phyloP scores from a whole-genome alignment of 2,329 filamentous ascomycete genomes.

The Talaromyces marneffei region DNA sequence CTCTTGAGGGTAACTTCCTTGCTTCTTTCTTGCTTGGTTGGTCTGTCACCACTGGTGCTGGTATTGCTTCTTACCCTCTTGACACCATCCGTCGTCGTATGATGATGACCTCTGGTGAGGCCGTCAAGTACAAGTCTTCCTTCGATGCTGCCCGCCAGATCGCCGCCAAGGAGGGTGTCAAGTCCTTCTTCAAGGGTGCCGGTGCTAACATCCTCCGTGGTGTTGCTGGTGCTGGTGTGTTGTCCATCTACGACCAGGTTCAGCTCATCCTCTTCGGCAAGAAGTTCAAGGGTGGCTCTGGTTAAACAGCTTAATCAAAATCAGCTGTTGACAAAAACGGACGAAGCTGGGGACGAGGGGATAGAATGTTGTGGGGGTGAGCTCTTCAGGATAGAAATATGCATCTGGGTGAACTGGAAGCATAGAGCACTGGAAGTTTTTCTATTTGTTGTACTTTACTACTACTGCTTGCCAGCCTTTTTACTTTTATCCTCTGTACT shows the following conservation, averaged over 20 bases:
- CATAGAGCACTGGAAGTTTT: conserved; percentile 41
- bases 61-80: conserved; percentile 99
- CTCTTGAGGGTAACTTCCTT: conserved; percentile 96
- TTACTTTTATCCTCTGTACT: conserved; percentile 20
- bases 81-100: conserved; percentile 99
- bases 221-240: conserved; percentile 99
- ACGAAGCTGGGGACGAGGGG: conserved; percentile 15
- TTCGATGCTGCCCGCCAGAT: conserved; percentile 95
- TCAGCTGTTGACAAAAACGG: conserved; percentile 11
- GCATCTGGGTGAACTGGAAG: conserved; percentile 39
- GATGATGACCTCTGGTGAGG: conserved; percentile 98
- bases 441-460: conserved; percentile 46
- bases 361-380: conserved; percentile 22
- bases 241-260: conserved; percentile 99
- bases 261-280: conserved; percentile 99
- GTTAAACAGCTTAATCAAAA: conserved; percentile 22
- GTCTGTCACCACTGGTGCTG: conserved; percentile 99
- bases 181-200: conserved; percentile 99
- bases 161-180: conserved; percentile 90
- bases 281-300: conserved; percentile 71
- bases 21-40: conserved; percentile 98
- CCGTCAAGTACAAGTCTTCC: conserved; percentile 99
- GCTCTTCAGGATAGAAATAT: conserved; percentile 38
- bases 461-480: conserved; percentile 38
- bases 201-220: conserved; percentile 99